phyloP scores from a whole-genome alignment of 805 yeast species.

The Barnettozyma californica region DNA sequence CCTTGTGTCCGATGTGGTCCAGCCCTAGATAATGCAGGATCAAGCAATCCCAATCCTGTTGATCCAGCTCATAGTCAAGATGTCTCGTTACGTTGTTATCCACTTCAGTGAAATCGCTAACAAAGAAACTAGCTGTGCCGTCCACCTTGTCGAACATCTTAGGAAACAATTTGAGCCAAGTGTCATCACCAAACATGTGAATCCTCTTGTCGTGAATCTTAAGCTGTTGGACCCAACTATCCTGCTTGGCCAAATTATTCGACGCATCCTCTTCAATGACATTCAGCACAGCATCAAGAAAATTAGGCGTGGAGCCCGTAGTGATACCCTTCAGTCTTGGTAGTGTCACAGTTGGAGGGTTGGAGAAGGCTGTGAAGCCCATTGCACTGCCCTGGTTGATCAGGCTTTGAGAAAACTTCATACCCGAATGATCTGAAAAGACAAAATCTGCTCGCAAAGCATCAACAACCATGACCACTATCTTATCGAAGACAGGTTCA shows the following conservation, averaged over 20 bases:
- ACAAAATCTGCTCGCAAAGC: conserved; percentile 89
- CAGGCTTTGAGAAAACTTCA: conserved; percentile 61
- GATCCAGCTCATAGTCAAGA: conserved; percentile 49
- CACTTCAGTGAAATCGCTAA: conserved; percentile 90
- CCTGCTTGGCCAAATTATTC: conserved; percentile 60
- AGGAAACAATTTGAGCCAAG: conserved; percentile 93
- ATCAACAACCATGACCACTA: conserved; percentile 84
- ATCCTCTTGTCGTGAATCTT: conserved; percentile 33
- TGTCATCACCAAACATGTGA: conserved; percentile 94
- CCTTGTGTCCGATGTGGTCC: conserved; percentile 97
- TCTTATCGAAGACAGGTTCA: conserved; percentile 51
- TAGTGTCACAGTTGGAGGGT: conserved; percentile 95
- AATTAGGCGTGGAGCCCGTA: conserved; percentile 91
- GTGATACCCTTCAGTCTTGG: conserved; percentile 92
- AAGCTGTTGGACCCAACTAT: conserved; percentile 82
- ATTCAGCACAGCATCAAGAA: conserved; percentile 88
- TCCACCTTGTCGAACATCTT: conserved; percentile 58
- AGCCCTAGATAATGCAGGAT: conserved; percentile 88
- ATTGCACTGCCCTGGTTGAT: conserved; percentile 64
- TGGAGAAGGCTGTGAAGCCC: conserved; percentile 87
- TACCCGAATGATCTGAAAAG: conserved; percentile 58
- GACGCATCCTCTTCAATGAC: conserved; percentile 88
- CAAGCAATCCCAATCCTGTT: conserved; percentile 71
- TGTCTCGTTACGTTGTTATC: conserved; percentile 92
- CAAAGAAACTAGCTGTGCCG: conserved; percentile 92